phyloP scores from a whole-genome alignment of 176 grass and related monocot species.

The Oryza longistaminata region DNA sequence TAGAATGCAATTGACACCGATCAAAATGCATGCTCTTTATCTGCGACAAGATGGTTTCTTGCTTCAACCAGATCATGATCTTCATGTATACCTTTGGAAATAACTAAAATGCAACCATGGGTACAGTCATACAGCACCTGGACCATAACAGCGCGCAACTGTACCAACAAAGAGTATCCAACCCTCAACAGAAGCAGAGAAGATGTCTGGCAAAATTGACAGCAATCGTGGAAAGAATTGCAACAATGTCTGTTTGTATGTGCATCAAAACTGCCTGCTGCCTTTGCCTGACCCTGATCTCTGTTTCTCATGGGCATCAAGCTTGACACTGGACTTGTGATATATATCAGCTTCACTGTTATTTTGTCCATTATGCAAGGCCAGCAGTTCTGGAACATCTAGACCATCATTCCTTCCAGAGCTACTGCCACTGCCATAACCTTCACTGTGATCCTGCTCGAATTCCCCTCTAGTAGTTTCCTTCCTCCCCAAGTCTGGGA shows the following conservation, averaged over 20 bases:
- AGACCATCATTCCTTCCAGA: conserved; percentile 68
- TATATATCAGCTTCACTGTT: conserved; percentile 18
- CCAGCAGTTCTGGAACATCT: conserved; percentile 52
- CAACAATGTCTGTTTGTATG: conserved; percentile 17
- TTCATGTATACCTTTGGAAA: conserved; percentile 12
- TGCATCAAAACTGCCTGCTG: conserved; percentile 42
- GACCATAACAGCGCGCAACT: not conserved
- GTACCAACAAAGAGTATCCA: not conserved
- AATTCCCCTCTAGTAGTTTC: conserved; percentile 41
- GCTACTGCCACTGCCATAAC: conserved; percentile 57
- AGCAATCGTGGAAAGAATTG: not conserved
- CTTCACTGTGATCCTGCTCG: conserved; percentile 47
- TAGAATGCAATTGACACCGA: not conserved
- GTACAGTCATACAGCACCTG: conserved; percentile 4
- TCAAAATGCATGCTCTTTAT: not conserved
- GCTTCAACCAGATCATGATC: not conserved
- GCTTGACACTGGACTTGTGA: conserved; percentile 33
- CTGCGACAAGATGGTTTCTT: not conserved
- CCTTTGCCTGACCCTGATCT: conserved; percentile 40
- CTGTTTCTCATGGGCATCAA: conserved; percentile 49
- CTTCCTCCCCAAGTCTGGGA: conserved; percentile 60
- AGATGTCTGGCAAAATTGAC: conserved; percentile 7
- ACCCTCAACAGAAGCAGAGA: not conserved
- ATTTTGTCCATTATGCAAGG: conserved; percentile 31
- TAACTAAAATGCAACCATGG: conserved; percentile 12